Evolutionary conservation across 495 filamentous ascomycete species (phyloP), one percentile per base, ranked within the genome.

Genomic region (Chaetomium tenue): DNA sequence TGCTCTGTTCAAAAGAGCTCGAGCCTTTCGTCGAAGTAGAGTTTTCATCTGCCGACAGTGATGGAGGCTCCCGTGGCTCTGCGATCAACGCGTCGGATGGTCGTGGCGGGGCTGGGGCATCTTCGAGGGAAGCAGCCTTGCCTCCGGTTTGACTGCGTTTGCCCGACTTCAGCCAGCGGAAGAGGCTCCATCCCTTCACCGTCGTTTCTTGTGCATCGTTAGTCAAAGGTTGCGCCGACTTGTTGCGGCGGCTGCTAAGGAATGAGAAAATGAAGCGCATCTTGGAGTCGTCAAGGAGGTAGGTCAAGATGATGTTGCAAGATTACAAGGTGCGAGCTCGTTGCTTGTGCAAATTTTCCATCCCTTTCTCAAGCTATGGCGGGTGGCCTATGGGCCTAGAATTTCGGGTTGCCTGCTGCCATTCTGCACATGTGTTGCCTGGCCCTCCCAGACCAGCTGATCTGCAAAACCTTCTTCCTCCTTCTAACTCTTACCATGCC

Each of bases 11-110:
- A 3, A 23, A 13, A 12, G 9, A 18, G 25, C 48, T 30, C 3
- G 18, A 40, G 0, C 5, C 16, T 22, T 37, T 26, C 28, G 28
- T 25, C 7, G 57, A n/a, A 15, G 37, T 54, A 16, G 68, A 58
- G 37, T 50, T 60, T 37, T 69, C 28, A 47, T 72, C 68, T 18
- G 69, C 62, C 2, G 68, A 68, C 11, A 67, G 5, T 13, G 39
- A 61, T 9, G 68, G 70, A 2, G 68, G 58, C 9, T 66, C 54
- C 15, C 68, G 71, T 4, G 67, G 47, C 12, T 60, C 55, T 3
- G 62, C 52, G 0, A 23, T 22, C 0, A 60, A 57, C 2, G 55
- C 42, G 1, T 68, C 59, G 15, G 68, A 63, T 18, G 65, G 61
- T 1, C 65, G 63, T 18, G 25, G 25, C 5, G 66, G 66, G n/a